Evolutionary conservation across 2,329 filamentous ascomycete genomes (phyloP).

Genomic region (Aureobasidium sp.): DNA sequence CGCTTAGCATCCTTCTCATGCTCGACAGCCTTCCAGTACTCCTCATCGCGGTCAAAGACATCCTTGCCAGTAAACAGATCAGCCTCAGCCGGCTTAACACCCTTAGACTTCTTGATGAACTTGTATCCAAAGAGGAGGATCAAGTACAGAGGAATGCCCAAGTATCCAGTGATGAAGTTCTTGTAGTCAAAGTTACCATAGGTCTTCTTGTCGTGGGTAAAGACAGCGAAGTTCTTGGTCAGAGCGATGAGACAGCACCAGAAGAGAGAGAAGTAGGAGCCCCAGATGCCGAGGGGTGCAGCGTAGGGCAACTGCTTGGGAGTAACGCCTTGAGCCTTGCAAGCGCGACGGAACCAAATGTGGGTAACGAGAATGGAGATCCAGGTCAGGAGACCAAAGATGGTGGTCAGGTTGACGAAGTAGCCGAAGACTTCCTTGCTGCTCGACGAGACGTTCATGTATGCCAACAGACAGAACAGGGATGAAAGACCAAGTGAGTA

Average conservation of each 20-base stretch:
- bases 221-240: conserved; percentile 76
- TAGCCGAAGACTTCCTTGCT: conserved; percentile 38
- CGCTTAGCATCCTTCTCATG: conserved; percentile 33
- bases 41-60: conserved; percentile 63
- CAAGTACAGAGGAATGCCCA: conserved; percentile 68
- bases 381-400: conserved; percentile 37
- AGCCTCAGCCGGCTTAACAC: conserved; percentile 49
- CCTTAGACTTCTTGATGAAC: conserved; percentile 44
- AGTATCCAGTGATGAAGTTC: conserved; percentile 68
- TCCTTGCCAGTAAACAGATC: conserved; percentile 69
- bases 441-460: conserved; percentile 36
- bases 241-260: conserved; percentile 67
- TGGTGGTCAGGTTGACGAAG: conserved; percentile 37
- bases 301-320: conserved; percentile 41
- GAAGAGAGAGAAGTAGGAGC: conserved; percentile 58
- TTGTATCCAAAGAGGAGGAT: conserved; percentile 63
- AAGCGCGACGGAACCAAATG: conserved; percentile 40
- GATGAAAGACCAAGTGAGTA: conserved; percentile 55
- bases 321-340: conserved; percentile 37
- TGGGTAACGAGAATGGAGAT: conserved; percentile 42
- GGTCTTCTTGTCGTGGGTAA: conserved; percentile 40
- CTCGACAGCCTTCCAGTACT: conserved; percentile 54
- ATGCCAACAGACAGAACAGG: conserved; percentile 50
- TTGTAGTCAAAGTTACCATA: conserved; percentile 59
- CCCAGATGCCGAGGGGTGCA: conserved; percentile 63